phyloP scores from a whole-genome alignment of 176 grass and related monocot genomes.

The Otatea glauca region DNA sequence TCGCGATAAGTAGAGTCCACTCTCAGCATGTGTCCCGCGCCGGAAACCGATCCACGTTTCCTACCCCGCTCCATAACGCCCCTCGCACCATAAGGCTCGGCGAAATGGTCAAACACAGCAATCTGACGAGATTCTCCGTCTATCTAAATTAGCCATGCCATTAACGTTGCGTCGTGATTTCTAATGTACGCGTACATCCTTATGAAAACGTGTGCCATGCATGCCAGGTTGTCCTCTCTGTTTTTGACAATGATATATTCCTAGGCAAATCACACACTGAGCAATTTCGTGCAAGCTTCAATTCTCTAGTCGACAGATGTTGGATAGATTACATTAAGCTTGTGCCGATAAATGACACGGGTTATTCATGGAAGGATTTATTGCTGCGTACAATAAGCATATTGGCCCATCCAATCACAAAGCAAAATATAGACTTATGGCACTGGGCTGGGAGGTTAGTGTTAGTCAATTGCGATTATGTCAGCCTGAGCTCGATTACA shows the following conservation, averaged over 20 bases:
- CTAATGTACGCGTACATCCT: background rate
- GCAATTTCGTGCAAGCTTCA: background rate
- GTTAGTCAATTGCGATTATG: slow-evolving; percentile 23
- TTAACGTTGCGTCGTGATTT: background rate
- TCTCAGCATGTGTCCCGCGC: background rate
- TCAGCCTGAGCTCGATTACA: slow-evolving; percentile 21
- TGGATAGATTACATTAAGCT: background rate
- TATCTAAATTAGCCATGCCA: background rate
- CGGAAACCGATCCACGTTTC: background rate
- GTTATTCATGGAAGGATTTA: background rate
- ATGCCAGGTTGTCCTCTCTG: background rate
- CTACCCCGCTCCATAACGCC: background rate
- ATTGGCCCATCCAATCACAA: background rate
- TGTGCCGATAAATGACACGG: background rate
- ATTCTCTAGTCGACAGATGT: background rate
- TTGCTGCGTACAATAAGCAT: background rate
- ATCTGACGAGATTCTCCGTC: background rate
- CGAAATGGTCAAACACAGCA: background rate
- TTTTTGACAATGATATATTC: background rate
- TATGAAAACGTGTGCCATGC: background rate
- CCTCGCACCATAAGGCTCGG: background rate
- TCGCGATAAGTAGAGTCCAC: background rate
- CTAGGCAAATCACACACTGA: background rate
- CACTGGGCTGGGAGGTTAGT: background rate
- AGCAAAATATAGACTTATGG: background rate